Conservation (phyloP, 768 basidiomycete species). For the Dacryopinax spathularia region DNA sequence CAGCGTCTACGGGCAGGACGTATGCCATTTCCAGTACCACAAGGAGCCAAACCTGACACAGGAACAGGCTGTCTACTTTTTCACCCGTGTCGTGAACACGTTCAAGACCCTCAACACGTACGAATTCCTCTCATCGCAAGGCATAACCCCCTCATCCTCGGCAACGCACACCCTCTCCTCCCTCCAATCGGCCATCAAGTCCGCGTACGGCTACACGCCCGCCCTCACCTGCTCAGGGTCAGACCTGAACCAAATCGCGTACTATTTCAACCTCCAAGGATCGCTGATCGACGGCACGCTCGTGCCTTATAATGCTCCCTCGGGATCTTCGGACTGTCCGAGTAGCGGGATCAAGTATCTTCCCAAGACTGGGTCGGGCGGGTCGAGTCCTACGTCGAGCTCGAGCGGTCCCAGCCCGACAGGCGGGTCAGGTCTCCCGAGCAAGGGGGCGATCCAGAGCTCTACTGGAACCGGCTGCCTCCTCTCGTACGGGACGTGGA, state of each 20-base stretch:
- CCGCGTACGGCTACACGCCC: slow-evolving; percentile 41
- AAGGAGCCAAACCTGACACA: background rate
- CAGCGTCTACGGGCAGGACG: slow-evolving; percentile 14
- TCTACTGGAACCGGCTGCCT: slow-evolving; percentile 35
- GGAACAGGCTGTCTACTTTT: slow-evolving; percentile 17
- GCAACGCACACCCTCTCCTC: slow-evolving; percentile 43
- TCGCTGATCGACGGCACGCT: slow-evolving; percentile 55
- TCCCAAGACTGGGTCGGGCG: slow-evolving; percentile 32
- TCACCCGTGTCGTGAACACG: slow-evolving; percentile 33
- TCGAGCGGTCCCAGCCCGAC: background rate
- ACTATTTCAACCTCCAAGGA: slow-evolving; percentile 48
- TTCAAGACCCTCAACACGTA: slow-evolving; percentile 64
- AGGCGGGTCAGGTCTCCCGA: background rate
- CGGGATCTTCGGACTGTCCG: slow-evolving; percentile 26
- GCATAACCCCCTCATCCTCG: slow-evolving; percentile 53
- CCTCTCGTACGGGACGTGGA: slow-evolving; percentile 43
- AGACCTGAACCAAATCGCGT: slow-evolving; percentile 35
- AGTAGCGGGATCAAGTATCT: slow-evolving; percentile 47
- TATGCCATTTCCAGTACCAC: background rate
- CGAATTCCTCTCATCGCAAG: slow-evolving; percentile 51
- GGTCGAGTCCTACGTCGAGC: slow-evolving; percentile 14
- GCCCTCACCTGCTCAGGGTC: slow-evolving; percentile 31
- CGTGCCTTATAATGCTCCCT: slow-evolving; percentile 32
- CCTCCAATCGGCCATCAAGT: slow-evolving; percentile 39
- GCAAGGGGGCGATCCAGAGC: slow-evolving; percentile 18